These are phyloP conservation scores for Cladorrhinum samala DNA, from an alignment of 495 filamentous ascomycete species.

Conservation along the genomic window DNA sequence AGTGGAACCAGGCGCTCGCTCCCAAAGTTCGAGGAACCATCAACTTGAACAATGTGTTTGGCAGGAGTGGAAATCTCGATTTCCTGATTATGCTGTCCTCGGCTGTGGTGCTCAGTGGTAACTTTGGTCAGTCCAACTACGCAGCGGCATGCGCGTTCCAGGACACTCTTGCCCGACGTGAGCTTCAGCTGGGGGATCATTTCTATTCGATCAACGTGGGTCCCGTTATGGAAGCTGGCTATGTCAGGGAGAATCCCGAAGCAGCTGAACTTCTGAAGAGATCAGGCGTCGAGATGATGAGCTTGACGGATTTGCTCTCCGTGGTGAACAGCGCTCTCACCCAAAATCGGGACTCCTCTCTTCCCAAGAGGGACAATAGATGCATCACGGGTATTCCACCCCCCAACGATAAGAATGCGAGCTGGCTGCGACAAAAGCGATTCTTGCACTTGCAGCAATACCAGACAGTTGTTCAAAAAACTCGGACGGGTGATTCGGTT, in stretches of 20 bases:
- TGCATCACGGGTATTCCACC: not conserved
- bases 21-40: slow-evolving; percentile 39
- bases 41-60: slow-evolving; percentile 25
- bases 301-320: too few relatives aligned
- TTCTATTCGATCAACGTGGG: too few relatives aligned
- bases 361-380: not conserved
- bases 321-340: not conserved
- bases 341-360: not conserved
- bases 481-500: not conserved
- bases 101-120: slow-evolving; percentile 39
- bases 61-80: slow-evolving; percentile 39
- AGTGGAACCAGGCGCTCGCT: slow-evolving; percentile 23
- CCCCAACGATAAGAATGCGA: not conserved
- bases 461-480: not conserved
- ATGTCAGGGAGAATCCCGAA: too few relatives aligned
- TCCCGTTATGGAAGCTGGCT: too few relatives aligned
- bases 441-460: not conserved
- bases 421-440: not conserved
- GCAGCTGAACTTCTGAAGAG: too few relatives aligned
- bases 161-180: slow-evolving; percentile 33
- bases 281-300: too few relatives aligned
- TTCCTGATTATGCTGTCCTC: slow-evolving; percentile 50
- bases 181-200: too few relatives aligned
- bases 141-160: slow-evolving; percentile 51
- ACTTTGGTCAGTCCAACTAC: slow-evolving; percentile 49